Evolutionary conservation across 2,329 filamentous ascomycete species (phyloP).

Genomic region (Diatrype stigma): DNA sequence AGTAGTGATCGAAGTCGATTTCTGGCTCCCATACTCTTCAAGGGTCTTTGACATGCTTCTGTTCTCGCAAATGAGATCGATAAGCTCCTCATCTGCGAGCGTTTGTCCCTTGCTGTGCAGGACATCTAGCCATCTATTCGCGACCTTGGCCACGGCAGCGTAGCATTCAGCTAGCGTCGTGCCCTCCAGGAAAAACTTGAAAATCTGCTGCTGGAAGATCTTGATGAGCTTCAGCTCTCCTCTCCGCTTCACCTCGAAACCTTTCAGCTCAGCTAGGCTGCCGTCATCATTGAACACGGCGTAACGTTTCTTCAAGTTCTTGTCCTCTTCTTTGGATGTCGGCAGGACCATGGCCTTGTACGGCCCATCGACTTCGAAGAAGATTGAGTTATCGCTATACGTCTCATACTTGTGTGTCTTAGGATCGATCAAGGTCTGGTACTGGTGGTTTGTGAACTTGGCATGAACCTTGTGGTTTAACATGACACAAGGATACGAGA

Average conservation of each 20-base stretch:
- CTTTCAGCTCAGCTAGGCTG: constrained; percentile 89
- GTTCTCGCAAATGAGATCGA: constrained; percentile 99
- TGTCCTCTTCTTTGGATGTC: constrained; percentile 97
- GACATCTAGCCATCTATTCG: constrained; percentile 95
- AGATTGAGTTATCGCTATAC: constrained; percentile 97
- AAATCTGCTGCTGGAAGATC: constrained; percentile 98
- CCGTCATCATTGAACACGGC: constrained; percentile 99
- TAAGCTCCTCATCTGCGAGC: constrained; percentile 91
- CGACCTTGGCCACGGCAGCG: constrained; percentile 84
- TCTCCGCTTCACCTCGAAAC: constrained; percentile 95
- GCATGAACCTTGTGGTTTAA: constrained; percentile 95
- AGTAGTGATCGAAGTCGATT: constrained; percentile 99
- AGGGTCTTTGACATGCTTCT: constrained; percentile 96
- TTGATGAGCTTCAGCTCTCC: constrained; percentile 99
- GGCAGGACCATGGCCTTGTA: constrained; percentile 97
- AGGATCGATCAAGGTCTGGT: constrained; percentile 81
- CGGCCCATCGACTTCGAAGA: constrained; percentile 97
- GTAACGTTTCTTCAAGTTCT: constrained; percentile 98
- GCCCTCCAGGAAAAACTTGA: constrained; percentile 98
- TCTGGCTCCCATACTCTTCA: constrained; percentile 92
- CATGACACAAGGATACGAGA: constrained; percentile 99
- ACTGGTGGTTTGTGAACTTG: constrained; percentile 95
- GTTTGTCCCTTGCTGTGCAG: constrained; percentile 83
- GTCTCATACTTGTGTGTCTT: constrained; percentile 87
- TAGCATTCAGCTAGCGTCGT: constrained; percentile 86